A percentile compares a stretch with the other conserved stretches of the same genome.
These are phyloP conservation scores for Hibiscus syriacus DNA, from an alignment of 345 rosid genomes.

Conservation along the genomic window DNA sequence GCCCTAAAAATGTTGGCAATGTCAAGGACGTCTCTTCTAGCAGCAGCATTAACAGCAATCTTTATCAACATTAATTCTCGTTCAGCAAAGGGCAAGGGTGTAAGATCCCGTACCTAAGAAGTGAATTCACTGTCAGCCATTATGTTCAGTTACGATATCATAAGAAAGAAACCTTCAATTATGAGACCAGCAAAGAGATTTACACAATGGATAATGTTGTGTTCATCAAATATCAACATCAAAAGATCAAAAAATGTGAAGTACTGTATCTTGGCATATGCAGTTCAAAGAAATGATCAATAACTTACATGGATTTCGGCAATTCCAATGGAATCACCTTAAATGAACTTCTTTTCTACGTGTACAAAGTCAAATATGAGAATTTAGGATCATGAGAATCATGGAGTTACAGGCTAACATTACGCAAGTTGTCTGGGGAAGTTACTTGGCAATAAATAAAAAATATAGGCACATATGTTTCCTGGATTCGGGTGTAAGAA, in stretches of 20 bases:
- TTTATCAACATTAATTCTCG: slow-evolving; percentile 68
- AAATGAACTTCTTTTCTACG: not conserved
- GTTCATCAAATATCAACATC: not conserved
- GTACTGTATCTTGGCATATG: not conserved
- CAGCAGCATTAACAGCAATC: slow-evolving; percentile 56
- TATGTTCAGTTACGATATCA: not conserved
- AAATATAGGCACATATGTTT: not conserved
- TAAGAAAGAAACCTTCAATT: slow-evolving; percentile 2
- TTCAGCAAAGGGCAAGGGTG: slow-evolving; percentile 64
- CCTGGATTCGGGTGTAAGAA: not conserved
- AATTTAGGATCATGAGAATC: not conserved
- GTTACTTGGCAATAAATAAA: not conserved
- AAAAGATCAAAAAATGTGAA: not conserved
- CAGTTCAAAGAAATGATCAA: not conserved
- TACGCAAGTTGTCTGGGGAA: not conserved
- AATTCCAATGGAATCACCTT: not conserved
- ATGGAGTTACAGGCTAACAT: no score
- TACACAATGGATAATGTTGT: not conserved
- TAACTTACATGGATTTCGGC: not conserved
- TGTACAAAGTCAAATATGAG: not conserved
- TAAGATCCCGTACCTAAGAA: slow-evolving; percentile 32
- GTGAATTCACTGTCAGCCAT: not conserved
- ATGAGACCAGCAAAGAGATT: not conserved
- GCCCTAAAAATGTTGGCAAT: slow-evolving; percentile 73
- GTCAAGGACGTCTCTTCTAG: slow-evolving; percentile 63